Conservation (phyloP, 1,139 yeast genomes). For the Kurtzmaniella quercitrusa region DNA sequence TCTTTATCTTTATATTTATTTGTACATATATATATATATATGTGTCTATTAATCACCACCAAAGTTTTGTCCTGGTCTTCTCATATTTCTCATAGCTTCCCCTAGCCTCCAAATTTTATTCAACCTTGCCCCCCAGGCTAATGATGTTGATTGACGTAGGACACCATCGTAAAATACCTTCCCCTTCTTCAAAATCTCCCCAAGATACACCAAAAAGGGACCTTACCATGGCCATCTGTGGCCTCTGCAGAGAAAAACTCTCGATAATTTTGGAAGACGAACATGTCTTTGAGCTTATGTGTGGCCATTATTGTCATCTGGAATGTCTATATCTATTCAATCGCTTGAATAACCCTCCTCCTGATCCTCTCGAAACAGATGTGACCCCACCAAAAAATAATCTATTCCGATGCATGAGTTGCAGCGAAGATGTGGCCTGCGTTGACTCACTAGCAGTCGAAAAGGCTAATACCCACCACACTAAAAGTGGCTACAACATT, state of each 20-base stretch:
- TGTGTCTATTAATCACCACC: too few species aligned
- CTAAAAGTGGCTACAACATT: neutral
- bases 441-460: neutral
- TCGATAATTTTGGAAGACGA: neutral
- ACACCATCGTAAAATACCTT: neutral
- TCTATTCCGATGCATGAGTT: neutral
- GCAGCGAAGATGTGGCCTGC: neutral
- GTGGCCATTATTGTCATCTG: slow-evolving; percentile 8
- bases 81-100: too few species aligned
- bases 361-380: neutral
- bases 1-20: too few species aligned
- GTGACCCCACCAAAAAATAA: neutral
- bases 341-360: neutral
- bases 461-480: neutral
- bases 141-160: too few species aligned
- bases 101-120: too few species aligned
- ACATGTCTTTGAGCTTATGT: slow-evolving; percentile 3
- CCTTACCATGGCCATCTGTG: neutral
- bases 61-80: too few species aligned
- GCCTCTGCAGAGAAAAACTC: slow-evolving; percentile 1
- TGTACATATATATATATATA: too few species aligned
- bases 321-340: neutral
- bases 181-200: neutral
- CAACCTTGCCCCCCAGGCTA: too few species aligned
- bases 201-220: neutral